Base-by-base conservation (phyloP, 2,329 filamentous ascomycete genomes). In the Aureobasidium sp. region DNA sequence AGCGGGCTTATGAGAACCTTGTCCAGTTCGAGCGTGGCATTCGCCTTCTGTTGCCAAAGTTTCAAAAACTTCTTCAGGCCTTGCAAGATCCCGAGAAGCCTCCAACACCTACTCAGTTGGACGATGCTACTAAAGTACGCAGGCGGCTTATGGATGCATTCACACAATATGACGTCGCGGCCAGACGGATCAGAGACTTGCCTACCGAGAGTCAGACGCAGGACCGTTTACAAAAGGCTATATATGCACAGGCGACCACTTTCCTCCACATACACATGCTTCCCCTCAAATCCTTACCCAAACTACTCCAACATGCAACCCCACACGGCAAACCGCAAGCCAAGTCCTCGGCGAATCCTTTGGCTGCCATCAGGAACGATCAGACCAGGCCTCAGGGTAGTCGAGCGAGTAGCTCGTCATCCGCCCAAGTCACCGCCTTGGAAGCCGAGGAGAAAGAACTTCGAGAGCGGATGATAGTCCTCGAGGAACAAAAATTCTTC, bases 251-350 rank as follows among this genome's bases (percentile, higher is more conserved):
- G 67, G 90, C 91, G 1, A 91, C 87, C 58, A 82, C 83, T 53
- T 97, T 97, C 68, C 76, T 97, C 5, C 91, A 96, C 70, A 82
- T 91, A 4, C 90, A 97, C 69, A 95, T 97, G 90, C 81, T 97
- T 9, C 91, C 92, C 0, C 78, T 97, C 15, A 95, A 73, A 66
- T 76, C 74, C 15, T 68, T 79, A 8, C 78, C 77, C 0, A 76
- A 76, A 64, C 74, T 80, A 17, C 71, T 80, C 61, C 76, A 78
- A 65, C 83, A 86, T 67, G 82, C 83, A 14, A 80, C 79, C 0
- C 79, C 82, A 0, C 76, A 82, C 48, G 80, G 79, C 27, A 47
- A 63, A 31, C 63, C 71, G 33, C 66, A 65, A 42, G 48, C 71
- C 48, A 50, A 61, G 31, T 31, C 39, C 19, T 44, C 63, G 17